A percentile compares a stretch with the other conserved stretches of the same genome.
phyloP scores from a whole-genome alignment of 495 filamentous ascomycete genomes.

The Penicillium desertorum region DNA sequence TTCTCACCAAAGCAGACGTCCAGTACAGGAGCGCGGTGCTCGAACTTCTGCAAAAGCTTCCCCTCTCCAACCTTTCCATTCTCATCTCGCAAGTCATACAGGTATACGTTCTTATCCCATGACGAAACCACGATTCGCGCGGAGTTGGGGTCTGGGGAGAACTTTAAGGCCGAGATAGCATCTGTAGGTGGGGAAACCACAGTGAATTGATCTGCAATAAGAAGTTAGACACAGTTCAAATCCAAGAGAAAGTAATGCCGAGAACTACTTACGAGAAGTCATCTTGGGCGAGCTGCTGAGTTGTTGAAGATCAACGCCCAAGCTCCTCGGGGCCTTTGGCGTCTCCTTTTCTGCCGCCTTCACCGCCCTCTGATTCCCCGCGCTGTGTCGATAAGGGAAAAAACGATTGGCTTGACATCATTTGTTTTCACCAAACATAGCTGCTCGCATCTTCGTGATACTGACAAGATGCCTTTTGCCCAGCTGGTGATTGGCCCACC shows the following conservation, averaged over 20 bases:
- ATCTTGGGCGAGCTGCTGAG: conserved; percentile 25
- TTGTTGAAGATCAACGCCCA: conserved; percentile 27
- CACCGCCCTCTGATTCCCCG: conserved; percentile 37
- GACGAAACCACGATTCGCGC: conserved; percentile 82
- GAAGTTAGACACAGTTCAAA: conserved; percentile 16
- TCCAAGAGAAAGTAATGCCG: background rate
- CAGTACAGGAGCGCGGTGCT: conserved; percentile 82
- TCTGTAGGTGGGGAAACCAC: conserved; percentile 70
- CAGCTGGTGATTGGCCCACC: conserved; percentile 91
- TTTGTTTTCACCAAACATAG: background rate
- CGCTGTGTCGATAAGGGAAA: conserved; percentile 27
- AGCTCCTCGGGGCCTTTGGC: conserved; percentile 27
- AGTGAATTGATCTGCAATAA: conserved; percentile 44
- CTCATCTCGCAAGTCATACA: conserved; percentile 74
- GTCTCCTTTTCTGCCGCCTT: conserved; percentile 37
- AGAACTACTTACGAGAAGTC: conserved; percentile 39
- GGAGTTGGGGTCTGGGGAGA: conserved; percentile 66
- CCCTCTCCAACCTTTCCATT: conserved; percentile 56
- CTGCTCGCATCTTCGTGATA: conserved; percentile 1
- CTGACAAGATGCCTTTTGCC: conserved; percentile 55
- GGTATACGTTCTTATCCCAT: conserved; percentile 90
- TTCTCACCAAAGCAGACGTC: conserved; percentile 84
- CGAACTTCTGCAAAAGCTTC: conserved; percentile 66
- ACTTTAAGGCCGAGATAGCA: conserved; percentile 81
- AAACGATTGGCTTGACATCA: conserved; percentile 15